These are phyloP conservation scores for Hypomontagnella monticulosa DNA, from an alignment of 495 filamentous ascomycete genomes.

Conservation along the genomic window DNA sequence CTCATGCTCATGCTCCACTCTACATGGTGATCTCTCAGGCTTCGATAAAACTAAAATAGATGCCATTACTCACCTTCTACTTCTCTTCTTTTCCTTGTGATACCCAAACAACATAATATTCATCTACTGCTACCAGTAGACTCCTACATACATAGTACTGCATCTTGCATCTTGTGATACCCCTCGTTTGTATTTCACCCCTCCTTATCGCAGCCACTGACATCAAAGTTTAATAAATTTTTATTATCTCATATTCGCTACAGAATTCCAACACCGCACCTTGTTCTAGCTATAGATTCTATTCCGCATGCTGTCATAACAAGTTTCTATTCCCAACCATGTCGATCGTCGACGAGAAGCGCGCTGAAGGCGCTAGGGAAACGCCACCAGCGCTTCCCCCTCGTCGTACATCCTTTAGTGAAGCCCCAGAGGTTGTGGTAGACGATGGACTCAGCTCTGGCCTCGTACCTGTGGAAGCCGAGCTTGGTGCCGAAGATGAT, in stretches of 20 bases:
- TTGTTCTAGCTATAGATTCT: not conserved
- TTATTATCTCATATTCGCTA: not conserved
- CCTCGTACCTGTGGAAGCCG: constrained; percentile 40
- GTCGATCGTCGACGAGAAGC: constrained; percentile 34
- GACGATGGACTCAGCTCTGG: constrained; percentile 18
- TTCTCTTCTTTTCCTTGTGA: constrained; percentile 17
- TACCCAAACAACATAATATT: constrained; percentile 15
- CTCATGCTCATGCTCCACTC: not conserved
- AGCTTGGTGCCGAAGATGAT: constrained; percentile 46
- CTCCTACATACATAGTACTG: too few species aligned
- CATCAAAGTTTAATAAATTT: not conserved
- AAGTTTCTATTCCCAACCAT: constrained; percentile 10
- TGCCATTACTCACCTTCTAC: not conserved
- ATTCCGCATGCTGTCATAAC: constrained; percentile 20
- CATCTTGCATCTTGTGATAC: constrained; percentile 32
- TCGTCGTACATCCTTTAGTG: constrained; percentile 22
- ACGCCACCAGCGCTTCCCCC: not conserved
- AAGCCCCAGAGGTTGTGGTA: constrained; percentile 30
- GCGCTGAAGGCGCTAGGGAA: not conserved
- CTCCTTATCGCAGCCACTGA: not conserved
- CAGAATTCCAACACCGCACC: not conserved
- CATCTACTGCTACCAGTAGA: not conserved
- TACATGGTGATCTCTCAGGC: not conserved
- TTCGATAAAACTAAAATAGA: constrained; percentile 16
- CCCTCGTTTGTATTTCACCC: constrained; percentile 32